Evolutionary conservation across 805 yeast genomes (phyloP).

Genomic region (Schizosaccharomyces octosporus): DNA sequence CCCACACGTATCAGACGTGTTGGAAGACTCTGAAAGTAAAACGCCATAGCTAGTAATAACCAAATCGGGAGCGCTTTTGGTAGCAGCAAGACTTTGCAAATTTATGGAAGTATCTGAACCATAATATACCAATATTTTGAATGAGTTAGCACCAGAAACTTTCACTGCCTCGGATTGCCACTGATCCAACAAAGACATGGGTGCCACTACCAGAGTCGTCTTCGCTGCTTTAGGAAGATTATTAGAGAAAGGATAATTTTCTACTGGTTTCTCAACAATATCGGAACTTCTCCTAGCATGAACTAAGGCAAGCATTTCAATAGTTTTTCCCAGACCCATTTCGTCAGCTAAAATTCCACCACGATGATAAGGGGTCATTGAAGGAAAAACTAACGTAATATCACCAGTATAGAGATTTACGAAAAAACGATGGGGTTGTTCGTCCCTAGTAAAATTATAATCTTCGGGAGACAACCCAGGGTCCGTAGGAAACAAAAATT

Average conservation of each 20-base stretch:
- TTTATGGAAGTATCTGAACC: slow-evolving; percentile 35
- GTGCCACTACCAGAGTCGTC: slow-evolving; percentile 62
- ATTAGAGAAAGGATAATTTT: neutral
- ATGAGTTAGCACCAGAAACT: slow-evolving; percentile 14
- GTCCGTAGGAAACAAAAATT: slow-evolving; percentile 43
- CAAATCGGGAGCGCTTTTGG: slow-evolving; percentile 25
- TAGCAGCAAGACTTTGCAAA: slow-evolving; percentile 15
- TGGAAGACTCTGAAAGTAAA: slow-evolving; percentile 45
- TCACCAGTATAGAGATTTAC: slow-evolving; percentile 65
- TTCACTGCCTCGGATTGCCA: slow-evolving; percentile 65
- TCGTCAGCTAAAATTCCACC: slow-evolving; percentile 85
- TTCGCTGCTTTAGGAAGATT: slow-evolving; percentile 8
- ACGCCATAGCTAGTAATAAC: slow-evolving; percentile 75
- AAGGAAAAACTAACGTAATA: slow-evolving; percentile 42
- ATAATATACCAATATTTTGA: slow-evolving; percentile 33
- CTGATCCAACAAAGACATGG: slow-evolving; percentile 75
- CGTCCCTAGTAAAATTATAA: neutral
- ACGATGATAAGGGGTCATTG: slow-evolving; percentile 27
- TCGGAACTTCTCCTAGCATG: slow-evolving; percentile 20
- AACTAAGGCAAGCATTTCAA: slow-evolving; percentile 52
- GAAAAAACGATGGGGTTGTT: slow-evolving; percentile 23
- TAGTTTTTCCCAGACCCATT: slow-evolving; percentile 90
- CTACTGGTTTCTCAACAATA: neutral
- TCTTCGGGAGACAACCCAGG: neutral
- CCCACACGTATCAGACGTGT: slow-evolving; percentile 18